Base-by-base conservation (phyloP, 2,329 filamentous ascomycete species). In the Hypocreales sp. region DNA sequence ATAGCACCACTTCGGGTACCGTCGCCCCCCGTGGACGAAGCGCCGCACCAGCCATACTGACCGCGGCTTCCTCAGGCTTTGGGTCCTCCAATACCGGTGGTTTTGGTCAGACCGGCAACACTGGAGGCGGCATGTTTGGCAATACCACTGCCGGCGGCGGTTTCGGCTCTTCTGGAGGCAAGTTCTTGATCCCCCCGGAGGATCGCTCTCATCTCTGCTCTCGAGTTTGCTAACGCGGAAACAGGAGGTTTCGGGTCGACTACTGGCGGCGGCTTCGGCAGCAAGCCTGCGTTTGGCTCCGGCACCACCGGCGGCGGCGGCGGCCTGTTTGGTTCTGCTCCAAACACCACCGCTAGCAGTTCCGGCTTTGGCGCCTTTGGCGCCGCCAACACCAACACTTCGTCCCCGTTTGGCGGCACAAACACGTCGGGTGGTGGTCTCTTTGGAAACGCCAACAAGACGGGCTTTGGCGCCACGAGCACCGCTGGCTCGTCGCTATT, bases 211-310 rank as follows among this genome's bases (percentile, higher is more conserved):
- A n/a, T n/a, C 22, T 20, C 8, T 15, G 16, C 8, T 16, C 22
- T 4, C n/a, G n/a, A 12, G 13, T 7, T 14, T 14, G 34, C 33
- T 31, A 25, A 33, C 25, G 33, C 39, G 33, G 25, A 33, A n/a
- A 24, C 29, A 50, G 45, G 43, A 31, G 51, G 48, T 8, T 59
- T 58, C 31, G 55, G 55, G 35, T 29, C 52, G 11, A 51, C 48
- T 29, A 40, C 46, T 8, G 31, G 35, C 15, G 43, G 46, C 24
- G 50, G 45, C 24, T 60, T 60, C 32, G 56, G 56, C 28, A 47
- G 38, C 35, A 59, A 72, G 44, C 60, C 69, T 22, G 55, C 64
- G 8, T 71, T 72, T 39, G 67, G 68, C 25, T 46, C 58, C 16
- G 10, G 12, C 20, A 45, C 33, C 22, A 46, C 47, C 18, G 44